These are phyloP conservation scores for Aspergillus versicolor DNA, from an alignment of 2,329 filamentous ascomycete genomes.

Conservation along the genomic window DNA sequence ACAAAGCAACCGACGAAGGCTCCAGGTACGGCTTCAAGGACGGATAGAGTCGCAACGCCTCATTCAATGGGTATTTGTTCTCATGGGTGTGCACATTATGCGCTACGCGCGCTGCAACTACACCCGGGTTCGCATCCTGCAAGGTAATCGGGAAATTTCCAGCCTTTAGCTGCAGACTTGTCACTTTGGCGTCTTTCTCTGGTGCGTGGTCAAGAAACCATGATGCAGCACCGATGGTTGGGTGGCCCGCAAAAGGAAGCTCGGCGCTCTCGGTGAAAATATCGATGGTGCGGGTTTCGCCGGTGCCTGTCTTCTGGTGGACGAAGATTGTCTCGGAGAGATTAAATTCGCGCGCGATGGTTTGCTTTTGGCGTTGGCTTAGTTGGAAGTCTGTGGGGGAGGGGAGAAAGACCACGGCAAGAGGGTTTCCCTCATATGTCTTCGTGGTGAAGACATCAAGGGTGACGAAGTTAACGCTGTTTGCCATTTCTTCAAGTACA, in stretches of 20 bases:
- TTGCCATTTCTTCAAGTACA: neutral
- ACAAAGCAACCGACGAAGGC: constrained; percentile 24
- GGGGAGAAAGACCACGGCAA: constrained; percentile 54
- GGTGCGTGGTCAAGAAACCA: constrained; percentile 36
- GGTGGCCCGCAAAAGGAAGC: constrained; percentile 59
- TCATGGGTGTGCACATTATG: constrained; percentile 38
- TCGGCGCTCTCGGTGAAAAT: constrained; percentile 55
- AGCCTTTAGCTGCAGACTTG: constrained; percentile 54
- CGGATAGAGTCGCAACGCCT: constrained; percentile 28
- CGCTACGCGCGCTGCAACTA: constrained; percentile 33
- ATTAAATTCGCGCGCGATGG: constrained; percentile 58
- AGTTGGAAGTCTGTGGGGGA: constrained; percentile 25
- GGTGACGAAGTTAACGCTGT: constrained; percentile 10
- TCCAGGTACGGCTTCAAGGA: constrained; percentile 22
- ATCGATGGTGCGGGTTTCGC: constrained; percentile 40
- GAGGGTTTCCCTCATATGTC: constrained; percentile 51
- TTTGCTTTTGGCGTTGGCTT: constrained; percentile 53
- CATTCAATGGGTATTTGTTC: constrained; percentile 22
- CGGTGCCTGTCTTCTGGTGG: constrained; percentile 28
- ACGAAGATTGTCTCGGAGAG: constrained; percentile 59
- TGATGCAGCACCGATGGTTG: constrained; percentile 56
- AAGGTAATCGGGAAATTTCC: constrained; percentile 54
- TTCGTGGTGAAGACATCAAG: constrained; percentile 46
- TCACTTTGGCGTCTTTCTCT: constrained; percentile 21
- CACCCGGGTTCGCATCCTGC: constrained; percentile 6